Percentiles rank a stretch among this genome's conserved stretches.
Conservation (phyloP, 164 flowering plant genomes). For the Vitis rupestris region DNA sequence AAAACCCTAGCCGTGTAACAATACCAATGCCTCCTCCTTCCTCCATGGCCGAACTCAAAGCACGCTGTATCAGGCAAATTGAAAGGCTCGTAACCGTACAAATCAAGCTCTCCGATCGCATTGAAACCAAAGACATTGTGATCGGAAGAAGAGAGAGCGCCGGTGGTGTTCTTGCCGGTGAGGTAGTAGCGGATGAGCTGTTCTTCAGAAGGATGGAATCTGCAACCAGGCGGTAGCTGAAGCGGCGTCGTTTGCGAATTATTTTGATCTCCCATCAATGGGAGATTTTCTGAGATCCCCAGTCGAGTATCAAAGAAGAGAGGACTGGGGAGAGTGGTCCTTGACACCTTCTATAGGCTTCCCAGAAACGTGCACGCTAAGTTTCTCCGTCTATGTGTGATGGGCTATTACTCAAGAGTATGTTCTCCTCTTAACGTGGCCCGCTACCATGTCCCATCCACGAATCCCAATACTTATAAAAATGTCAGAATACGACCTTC, state of each 20-base stretch:
- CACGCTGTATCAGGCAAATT: slow-evolving; percentile 43
- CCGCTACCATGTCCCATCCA: neutral
- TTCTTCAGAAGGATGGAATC: slow-evolving; percentile 51
- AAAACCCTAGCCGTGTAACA: slow-evolving; percentile 32
- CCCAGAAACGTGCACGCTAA: slow-evolving; percentile 2
- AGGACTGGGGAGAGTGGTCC: too few relatives aligned
- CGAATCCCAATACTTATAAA: too few relatives aligned
- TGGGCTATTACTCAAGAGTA: neutral
- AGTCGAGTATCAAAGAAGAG: too few relatives aligned
- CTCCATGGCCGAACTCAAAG: slow-evolving; percentile 39
- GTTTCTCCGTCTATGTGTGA: neutral
- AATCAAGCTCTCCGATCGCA: slow-evolving; percentile 40
- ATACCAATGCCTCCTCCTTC: slow-evolving; percentile 54
- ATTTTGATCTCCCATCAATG: slow-evolving; percentile 30
- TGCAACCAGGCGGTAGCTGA: slow-evolving; percentile 49
- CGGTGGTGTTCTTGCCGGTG: slow-evolving; percentile 29
- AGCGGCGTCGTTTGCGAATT: neutral
- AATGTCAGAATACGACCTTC: too few relatives aligned
- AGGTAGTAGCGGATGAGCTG: slow-evolving; percentile 50
- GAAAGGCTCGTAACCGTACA: slow-evolving; percentile 44
- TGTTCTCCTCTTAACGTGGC: neutral
- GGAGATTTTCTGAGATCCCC: neutral
- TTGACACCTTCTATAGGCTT: too few relatives aligned
- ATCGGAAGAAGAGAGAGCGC: neutral
- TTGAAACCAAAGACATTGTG: slow-evolving; percentile 6